Evolutionary conservation across 1,139 yeast genomes (phyloP).

Genomic region (Magnusiomyces starmeri): DNA sequence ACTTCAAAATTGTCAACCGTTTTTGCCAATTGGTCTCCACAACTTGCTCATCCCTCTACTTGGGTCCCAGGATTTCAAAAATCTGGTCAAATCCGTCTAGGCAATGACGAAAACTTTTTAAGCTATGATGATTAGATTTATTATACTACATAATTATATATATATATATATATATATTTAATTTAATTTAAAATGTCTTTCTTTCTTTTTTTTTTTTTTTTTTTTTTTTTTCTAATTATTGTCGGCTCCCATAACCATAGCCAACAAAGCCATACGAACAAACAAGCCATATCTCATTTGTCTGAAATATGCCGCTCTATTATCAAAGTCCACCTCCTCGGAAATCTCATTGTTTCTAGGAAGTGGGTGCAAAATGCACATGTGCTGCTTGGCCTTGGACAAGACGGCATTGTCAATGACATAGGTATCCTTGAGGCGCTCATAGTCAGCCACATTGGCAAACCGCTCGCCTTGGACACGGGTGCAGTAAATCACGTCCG

Average conservation of each 20-base stretch:
- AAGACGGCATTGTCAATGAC: conserved; percentile 88
- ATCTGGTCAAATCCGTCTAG: too few species aligned
- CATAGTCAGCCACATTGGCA: conserved; percentile 64
- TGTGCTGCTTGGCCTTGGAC: conserved; percentile 90
- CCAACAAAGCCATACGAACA: conserved; percentile 97
- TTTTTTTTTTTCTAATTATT: background rate
- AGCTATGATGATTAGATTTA: background rate
- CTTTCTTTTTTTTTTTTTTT: background rate
- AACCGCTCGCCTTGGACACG: conserved; percentile 98
- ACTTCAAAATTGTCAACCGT: background rate
- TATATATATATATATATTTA: background rate
- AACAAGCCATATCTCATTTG: conserved; percentile 98
- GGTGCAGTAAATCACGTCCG: conserved; percentile 96
- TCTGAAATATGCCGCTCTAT: conserved; percentile 98
- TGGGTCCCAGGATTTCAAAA: too few species aligned
- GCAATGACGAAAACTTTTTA: too few species aligned
- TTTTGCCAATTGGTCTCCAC: background rate
- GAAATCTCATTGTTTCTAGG: conserved; percentile 95
- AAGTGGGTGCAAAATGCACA: conserved; percentile 98
- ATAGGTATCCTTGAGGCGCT: conserved; percentile 83
- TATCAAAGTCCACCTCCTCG: conserved; percentile 98
- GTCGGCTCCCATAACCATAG: conserved; percentile 87
- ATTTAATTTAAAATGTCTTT: background rate
- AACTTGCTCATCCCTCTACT: too few species aligned
- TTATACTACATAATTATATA: background rate